Evolutionary conservation across 2,329 filamentous ascomycete genomes (phyloP).

Genomic region (Botryosphaeria dothidea): DNA sequence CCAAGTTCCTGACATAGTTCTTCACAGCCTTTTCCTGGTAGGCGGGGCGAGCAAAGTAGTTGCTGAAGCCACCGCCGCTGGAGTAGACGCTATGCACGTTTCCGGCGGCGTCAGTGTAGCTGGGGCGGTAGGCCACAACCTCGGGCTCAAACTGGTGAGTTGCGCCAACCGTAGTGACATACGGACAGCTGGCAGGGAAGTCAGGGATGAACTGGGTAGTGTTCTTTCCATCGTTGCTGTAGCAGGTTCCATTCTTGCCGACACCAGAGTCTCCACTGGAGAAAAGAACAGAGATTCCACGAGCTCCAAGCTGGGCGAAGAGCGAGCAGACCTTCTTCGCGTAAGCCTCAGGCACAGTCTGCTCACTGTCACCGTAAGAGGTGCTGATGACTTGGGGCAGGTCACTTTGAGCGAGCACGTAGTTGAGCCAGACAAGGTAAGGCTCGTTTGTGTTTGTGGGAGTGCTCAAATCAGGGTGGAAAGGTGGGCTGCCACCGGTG

Average conservation of each 20-base stretch:
- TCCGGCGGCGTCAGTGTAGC: conserved; percentile 24
- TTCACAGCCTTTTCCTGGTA: conserved; percentile 46
- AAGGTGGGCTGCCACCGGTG: conserved; percentile 57
- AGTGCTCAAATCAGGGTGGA: conserved; percentile 41
- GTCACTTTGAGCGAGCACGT: conserved; percentile 56
- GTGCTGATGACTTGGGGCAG: conserved; percentile 66
- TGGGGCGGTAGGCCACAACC: conserved; percentile 25
- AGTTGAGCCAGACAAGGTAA: conserved; percentile 65
- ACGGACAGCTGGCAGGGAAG: conserved; percentile 55
- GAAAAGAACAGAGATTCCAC: conserved; percentile 51
- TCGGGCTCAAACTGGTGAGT: conserved; percentile 25
- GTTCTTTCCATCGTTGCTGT: conserved; percentile 28
- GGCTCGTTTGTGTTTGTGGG: conserved; percentile 32
- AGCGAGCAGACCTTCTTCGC: conserved; percentile 63
- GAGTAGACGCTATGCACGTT: conserved; percentile 20
- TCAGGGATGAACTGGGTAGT: conserved; percentile 49
- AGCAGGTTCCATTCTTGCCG: conserved; percentile 33
- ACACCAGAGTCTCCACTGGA: conserved; percentile 53
- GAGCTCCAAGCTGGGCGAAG: conserved; percentile 54
- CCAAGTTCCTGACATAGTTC: conserved; percentile 44
- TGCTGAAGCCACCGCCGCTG: conserved; percentile 34
- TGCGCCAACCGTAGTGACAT: conserved; percentile 51
- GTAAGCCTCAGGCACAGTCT: conserved; percentile 62
- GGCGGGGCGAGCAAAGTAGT: conserved; percentile 45
- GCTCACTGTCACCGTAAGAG: conserved; percentile 69